These are phyloP conservation scores for Verticillium dahliae DNA, from an alignment of 2,329 filamentous ascomycete species.

Conservation along the genomic window DNA sequence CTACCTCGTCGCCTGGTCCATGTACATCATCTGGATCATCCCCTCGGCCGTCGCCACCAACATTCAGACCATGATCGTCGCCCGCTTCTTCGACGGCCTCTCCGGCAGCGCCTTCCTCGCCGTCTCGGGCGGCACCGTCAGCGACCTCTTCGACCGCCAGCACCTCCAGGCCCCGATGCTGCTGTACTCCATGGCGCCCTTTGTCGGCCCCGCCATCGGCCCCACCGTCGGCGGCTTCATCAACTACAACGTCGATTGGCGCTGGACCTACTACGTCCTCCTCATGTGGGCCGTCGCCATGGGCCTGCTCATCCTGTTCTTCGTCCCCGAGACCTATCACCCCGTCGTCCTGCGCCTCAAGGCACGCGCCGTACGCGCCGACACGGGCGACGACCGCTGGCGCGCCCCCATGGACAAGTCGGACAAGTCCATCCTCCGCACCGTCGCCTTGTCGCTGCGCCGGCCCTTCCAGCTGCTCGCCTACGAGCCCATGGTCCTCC, in stretches of 20 bases:
- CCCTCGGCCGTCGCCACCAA: constrained; percentile 77
- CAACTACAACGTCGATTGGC: constrained; percentile 67
- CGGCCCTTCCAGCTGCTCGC: constrained; percentile 75
- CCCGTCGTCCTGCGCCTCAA: constrained; percentile 68
- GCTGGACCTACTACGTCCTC: constrained; percentile 80
- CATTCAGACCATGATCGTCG: constrained; percentile 71
- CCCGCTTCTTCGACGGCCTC: constrained; percentile 71
- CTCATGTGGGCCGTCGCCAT: constrained; percentile 72
- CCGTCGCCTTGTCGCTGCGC: constrained; percentile 52
- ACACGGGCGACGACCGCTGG: constrained; percentile 73
- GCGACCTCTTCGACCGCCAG: constrained; percentile 65
- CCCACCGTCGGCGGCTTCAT: constrained; percentile 72
- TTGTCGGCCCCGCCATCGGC: constrained; percentile 54
- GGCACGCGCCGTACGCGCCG: constrained; percentile 60
- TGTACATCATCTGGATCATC: constrained; percentile 75
- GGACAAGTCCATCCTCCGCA: constrained; percentile 58
- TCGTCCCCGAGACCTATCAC: constrained; percentile 86
- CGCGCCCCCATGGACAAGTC: constrained; percentile 70
- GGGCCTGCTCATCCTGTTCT: constrained; percentile 55
- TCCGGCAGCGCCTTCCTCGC: constrained; percentile 62
- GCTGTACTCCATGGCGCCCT: constrained; percentile 63
- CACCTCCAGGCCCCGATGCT: constrained; percentile 78
- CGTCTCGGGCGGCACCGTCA: constrained; percentile 80
- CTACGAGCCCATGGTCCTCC: constrained; percentile 79
- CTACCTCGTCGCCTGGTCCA: constrained; percentile 66